A percentile compares a stretch with the other conserved stretches of the same genome.
Evolutionary conservation across 2,329 filamentous ascomycete genomes (phyloP).

Genomic region (Zymoseptoria tritici): DNA sequence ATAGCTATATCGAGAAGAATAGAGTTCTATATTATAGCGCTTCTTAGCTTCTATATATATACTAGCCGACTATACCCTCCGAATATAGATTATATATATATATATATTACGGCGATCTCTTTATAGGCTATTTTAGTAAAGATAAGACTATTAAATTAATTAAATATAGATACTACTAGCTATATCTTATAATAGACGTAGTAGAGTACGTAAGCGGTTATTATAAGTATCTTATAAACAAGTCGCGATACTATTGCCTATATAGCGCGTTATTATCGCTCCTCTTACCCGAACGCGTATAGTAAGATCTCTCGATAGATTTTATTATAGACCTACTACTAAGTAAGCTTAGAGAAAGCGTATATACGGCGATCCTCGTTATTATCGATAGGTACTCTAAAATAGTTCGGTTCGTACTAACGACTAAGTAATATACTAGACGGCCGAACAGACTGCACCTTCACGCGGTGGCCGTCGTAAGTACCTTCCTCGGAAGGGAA

Average conservation of each 20-base stretch:
- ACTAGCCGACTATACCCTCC: neutral
- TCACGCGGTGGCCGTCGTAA: too few relatives aligned
- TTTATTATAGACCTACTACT: neutral
- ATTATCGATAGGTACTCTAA: constrained; percentile 2
- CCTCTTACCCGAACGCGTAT: neutral
- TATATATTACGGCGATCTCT: neutral
- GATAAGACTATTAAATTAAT: neutral
- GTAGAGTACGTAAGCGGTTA: neutral
- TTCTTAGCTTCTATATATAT: neutral
- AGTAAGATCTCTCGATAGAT: neutral
- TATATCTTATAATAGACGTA: neutral
- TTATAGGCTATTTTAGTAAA: neutral
- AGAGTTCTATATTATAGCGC: neutral
- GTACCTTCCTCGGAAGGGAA: too few relatives aligned
- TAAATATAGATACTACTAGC: neutral
- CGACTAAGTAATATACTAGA: neutral
- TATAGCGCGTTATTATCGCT: neutral
- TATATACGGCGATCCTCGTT: neutral
- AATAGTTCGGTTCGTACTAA: neutral
- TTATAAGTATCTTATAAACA: neutral
- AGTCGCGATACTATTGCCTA: neutral
- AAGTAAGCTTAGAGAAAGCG: neutral
- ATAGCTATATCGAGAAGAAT: neutral
- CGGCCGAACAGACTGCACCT: too few relatives aligned
- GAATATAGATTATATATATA: neutral